Base-by-base conservation (phyloP, 2,329 filamentous ascomycete genomes). In the Venturia carpophila region DNA sequence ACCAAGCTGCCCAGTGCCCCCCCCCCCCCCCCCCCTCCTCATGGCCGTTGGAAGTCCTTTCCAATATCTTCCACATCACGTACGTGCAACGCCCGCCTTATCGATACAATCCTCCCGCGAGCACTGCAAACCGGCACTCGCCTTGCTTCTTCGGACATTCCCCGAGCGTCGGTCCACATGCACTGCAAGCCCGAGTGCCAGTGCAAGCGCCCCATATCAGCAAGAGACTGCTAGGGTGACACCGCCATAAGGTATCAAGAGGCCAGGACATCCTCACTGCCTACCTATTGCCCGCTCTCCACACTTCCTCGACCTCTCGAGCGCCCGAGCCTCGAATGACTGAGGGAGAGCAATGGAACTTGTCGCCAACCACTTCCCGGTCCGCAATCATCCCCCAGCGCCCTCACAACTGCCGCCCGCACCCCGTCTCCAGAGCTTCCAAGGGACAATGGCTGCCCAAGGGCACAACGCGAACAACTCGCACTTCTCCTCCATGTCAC, bases 401-500 rank as follows among this genome's bases (percentile, higher is more conserved):
- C 52, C 55, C 43, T 41, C 37, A 56, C 47, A 64, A 42, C 49
- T 60, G 47, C 63, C 45, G 24, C 52, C 47, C 47, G n/a, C 63
- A 39, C 30, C 17, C 39, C 63, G 47, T 37, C 63, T 58, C 37
- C 24, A 47, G 21, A 27, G 27, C 60, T 55, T 58, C 60, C 42
- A 60, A 34, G 27, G 52, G 52, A 39, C 52, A 58, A 58, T 58
- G 52, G n/a, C 15, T 27, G 2, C 52, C 30, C 69, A 67, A 67
- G 66, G 65, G 67, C 69, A 66, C 68, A 68, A 76, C 72, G 76
- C 79, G 72, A 77, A 72, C 72, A 78, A 76, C 73, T 77, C 79
- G 69, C 77, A 76, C 71, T 77, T 79, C 74, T 79, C 76, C 70
- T 77, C 75, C 68, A 79, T 76, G 70, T 80, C 78, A 62, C 76